Percentiles rank a stretch among this genome's conserved stretches.
Conservation (phyloP, 2,329 filamentous ascomycete genomes). For the Fusarium begoniae region DNA sequence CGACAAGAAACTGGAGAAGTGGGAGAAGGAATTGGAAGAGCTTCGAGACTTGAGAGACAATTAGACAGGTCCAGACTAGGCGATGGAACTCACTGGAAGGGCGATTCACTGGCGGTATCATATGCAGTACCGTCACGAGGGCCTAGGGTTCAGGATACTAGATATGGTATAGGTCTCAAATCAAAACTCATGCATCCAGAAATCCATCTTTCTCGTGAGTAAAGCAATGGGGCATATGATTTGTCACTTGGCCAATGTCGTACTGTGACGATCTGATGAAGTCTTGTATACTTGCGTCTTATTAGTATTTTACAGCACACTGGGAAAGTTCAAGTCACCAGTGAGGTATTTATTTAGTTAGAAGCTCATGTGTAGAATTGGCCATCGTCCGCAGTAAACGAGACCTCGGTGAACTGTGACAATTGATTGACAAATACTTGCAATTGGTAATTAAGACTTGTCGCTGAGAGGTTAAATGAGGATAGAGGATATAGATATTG, state of each 20-base stretch:
- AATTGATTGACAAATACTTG: not conserved
- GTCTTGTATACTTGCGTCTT: too few relatives aligned
- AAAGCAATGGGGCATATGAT: fast-evolving
- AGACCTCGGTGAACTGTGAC: not conserved
- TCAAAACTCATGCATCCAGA: fast-evolving
- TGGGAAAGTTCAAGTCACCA: fast-evolving
- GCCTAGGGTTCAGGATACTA: fast-evolving
- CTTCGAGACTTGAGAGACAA: too few relatives aligned
- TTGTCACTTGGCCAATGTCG: fast-evolving
- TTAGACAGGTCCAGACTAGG: not conserved
- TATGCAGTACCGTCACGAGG: fast-evolving
- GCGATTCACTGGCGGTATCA: not conserved
- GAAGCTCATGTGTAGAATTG: not conserved
- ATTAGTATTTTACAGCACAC: fast-evolving
- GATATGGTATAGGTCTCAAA: fast-evolving
- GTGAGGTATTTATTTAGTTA: fast-evolving
- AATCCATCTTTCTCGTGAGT: fast-evolving
- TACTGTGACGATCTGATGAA: fast-evolving
- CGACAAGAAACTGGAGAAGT: too few relatives aligned
- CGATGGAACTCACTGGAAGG: fast-evolving
- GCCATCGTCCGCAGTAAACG: fast-evolving
- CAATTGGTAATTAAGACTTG: not conserved
- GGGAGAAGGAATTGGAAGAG: too few relatives aligned
- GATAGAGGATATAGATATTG: fast-evolving
- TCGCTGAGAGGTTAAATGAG: not conserved